phyloP scores from a whole-genome alignment of 192 early-diverging fungal species.

The Ambispora gerdemannii region DNA sequence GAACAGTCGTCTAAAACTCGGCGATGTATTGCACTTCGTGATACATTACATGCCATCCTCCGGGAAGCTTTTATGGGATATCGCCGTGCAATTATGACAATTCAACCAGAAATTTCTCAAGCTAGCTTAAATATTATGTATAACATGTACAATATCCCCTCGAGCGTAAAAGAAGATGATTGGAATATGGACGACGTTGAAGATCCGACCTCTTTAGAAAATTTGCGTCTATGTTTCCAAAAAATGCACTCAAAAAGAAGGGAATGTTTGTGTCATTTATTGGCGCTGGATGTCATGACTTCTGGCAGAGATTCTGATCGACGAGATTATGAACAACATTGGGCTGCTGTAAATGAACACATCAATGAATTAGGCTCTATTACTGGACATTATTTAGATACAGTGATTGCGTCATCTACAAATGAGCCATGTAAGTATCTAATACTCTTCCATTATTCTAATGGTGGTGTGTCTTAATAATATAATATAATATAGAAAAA shows the following conservation, averaged over 20 bases:
- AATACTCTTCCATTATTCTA: neutral
- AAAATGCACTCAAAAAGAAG: conserved; percentile 54
- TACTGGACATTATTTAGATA: conserved; percentile 40
- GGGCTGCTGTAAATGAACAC: conserved; percentile 38
- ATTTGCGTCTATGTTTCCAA: conserved; percentile 44
- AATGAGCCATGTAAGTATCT: conserved; percentile 46
- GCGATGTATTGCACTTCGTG: conserved; percentile 50
- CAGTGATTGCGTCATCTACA: conserved; percentile 40
- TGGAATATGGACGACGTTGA: conserved; percentile 25
- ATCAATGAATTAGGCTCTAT: conserved; percentile 36
- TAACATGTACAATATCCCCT: conserved; percentile 52
- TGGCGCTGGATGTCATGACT: conserved; percentile 40
- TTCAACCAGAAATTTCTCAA: conserved; percentile 43
- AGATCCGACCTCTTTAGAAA: conserved; percentile 42
- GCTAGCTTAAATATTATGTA: conserved; percentile 42
- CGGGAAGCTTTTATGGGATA: conserved; percentile 44
- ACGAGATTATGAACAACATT: conserved; percentile 44
- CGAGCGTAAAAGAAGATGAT: conserved; percentile 20
- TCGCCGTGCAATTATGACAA: conserved; percentile 45
- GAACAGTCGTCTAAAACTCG: conserved; percentile 53
- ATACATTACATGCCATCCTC: conserved; percentile 40
- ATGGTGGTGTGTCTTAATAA: neutral
- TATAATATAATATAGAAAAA: neutral
- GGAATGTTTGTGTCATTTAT: conserved; percentile 52
- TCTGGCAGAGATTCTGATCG: conserved; percentile 25